Base-by-base conservation (phyloP, 2,329 filamentous ascomycete species). In the Fusarium praegraminearum region DNA sequence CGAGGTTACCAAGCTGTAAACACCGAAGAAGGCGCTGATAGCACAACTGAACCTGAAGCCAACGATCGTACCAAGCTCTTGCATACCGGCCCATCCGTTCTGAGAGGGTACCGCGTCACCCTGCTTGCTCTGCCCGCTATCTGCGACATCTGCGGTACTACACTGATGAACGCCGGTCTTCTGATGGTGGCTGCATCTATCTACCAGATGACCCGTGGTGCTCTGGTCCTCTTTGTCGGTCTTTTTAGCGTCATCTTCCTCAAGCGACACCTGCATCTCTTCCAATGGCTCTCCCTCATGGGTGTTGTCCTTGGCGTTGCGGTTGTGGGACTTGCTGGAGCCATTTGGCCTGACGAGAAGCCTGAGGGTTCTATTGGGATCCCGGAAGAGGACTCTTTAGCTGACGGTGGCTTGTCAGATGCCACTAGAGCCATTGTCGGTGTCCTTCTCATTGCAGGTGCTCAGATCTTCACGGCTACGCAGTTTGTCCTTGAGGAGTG, bases 121-220 rank as follows among this genome's bases (percentile, higher is more conserved):
- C 80, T 98, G 32, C 87, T 99, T 56, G 91, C 94, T 10, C 83
- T 97, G 13, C 96, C 96, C 2, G 93, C 96, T 43, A 91, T 94
- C 76, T 98, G 94, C 81, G 96, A 99, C 78, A 97, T 98, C 70
- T 89, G 92, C 26, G 96, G 93, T 49, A 99, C 96, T 7, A 99
- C 96, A 6, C 87, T 98, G 57, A 98, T 99, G 94, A 99, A 99
- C 77, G 92, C 93, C 7, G 96, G 96, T 5, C 85, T 99, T 71
- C 86, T 98, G 50, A 94, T 98, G 78, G 94, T 98, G 26, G 96
- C 93, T 15, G 93, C 96, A 2, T 97, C 93, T 65, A 98, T 99
- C 76, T 99, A 98, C 81, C 96, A 99, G 82, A 99, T 99, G 96
- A 98, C 95, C 2, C 87, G 96, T 62, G 96, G 96, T 11, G 96